phyloP scores from a whole-genome alignment of 2,329 filamentous ascomycete species.

The Verticillium zaregamsianum region DNA sequence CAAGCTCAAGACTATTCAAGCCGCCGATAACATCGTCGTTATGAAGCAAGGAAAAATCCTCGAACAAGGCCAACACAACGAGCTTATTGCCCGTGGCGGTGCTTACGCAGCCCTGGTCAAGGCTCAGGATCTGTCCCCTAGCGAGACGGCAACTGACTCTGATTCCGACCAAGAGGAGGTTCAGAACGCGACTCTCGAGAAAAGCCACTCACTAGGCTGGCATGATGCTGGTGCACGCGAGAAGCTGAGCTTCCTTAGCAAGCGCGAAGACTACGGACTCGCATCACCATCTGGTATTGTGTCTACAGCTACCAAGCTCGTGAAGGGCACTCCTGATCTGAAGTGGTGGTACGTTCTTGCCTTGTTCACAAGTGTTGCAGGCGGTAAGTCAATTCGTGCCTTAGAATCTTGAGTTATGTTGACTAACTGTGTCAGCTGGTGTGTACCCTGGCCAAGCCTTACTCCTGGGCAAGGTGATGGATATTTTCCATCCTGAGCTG shows the following conservation, averaged over 20 bases:
- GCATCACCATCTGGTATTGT: conserved; percentile 25
- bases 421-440: conserved; percentile 14
- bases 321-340: conserved; percentile 32
- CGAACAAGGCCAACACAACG: conserved; percentile 59
- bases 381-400: conserved; percentile 7
- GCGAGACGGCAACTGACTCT: not conserved
- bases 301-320: conserved; percentile 23
- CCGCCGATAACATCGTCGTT: conserved; percentile 64
- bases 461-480: conserved; percentile 23
- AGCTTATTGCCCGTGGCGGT: conserved; percentile 41
- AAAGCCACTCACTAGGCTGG: not conserved
- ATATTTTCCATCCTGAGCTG: conserved; percentile 23
- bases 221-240: conserved; percentile 9
- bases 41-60: conserved; percentile 54
- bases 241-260: conserved; percentile 24
- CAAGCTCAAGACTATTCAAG: conserved; percentile 52
- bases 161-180: conserved; percentile 13
- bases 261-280: conserved; percentile 31
- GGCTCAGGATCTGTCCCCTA: conserved; percentile 29
- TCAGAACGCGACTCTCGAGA: not conserved
- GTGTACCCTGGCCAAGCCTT: conserved; percentile 26
- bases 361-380: conserved; percentile 10
- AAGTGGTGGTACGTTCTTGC: conserved; percentile 23
- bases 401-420: not conserved
- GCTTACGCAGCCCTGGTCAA: conserved; percentile 49